Base-by-base conservation (phyloP, 1,139 yeast genomes). In the Candida pseudocylindracea region DNA sequence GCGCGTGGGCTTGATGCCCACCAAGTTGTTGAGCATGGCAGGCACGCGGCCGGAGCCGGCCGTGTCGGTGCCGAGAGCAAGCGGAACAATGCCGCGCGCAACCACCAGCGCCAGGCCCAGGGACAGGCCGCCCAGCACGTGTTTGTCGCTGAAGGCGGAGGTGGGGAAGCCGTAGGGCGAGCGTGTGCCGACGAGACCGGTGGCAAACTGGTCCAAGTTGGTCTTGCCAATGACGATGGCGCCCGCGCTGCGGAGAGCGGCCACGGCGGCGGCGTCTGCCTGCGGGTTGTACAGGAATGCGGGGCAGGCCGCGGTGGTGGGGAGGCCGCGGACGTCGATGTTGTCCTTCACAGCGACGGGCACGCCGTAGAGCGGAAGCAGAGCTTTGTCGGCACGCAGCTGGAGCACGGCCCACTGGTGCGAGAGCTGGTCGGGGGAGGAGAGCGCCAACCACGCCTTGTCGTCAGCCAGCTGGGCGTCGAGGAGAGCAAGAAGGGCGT, bases 11-110 rank as follows among this genome's bases (percentile, higher is more conserved):
- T 88, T 88, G 38, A 88, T 63, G 10, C 96, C 96, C 40, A 88
- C 64, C 43, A 88, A 54, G 50, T 85, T 85, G 60, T 88, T 88
- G 42, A 85, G 62, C 20, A 83, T 88, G n/a, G 96, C 96, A 24
- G 98, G 98, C 26, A 88, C 96, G 46, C 96, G 66, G 32, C 95
- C 95, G 10, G 93, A 79, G 20, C 98, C 98, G n/a, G 96, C 96
- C 31, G 98, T 88, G 48, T 88, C 98, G 7, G 96, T 85, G 33
- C 96, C 96, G 42, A 88, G 60, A 2, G 94, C 63, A 33, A 85
- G 45, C 25, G 96, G 94, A 12, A 79, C 94, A 35, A 74, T 61
- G 35, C 96, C 96, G 42, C 83, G 62, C 12, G 83, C 83, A 13
- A 81, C 95, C 26, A 74, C 88, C 11, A 74, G 72, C 7, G 93